These are phyloP conservation scores for Hortaea sp. DNA, from an alignment of 2,329 filamentous ascomycete genomes.

Conservation along the genomic window DNA sequence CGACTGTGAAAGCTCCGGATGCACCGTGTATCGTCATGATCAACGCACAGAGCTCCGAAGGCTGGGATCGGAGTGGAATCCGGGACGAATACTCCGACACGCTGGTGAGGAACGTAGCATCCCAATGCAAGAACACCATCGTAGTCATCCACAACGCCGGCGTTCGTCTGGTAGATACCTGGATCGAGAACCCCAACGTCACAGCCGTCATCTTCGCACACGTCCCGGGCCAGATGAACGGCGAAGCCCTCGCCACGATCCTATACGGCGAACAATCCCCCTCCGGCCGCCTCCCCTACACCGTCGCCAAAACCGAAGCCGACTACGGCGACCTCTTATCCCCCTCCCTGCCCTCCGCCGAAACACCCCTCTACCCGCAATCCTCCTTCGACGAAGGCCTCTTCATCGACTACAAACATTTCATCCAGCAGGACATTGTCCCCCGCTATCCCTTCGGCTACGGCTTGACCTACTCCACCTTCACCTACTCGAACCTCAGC, in stretches of 20 bases:
- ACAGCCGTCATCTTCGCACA: slow-evolving; percentile 22
- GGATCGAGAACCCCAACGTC: slow-evolving; percentile 22
- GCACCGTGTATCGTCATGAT: slow-evolving; percentile 25
- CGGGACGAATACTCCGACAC: slow-evolving; percentile 15
- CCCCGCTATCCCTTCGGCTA: slow-evolving; percentile 12
- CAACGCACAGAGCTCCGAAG: slow-evolving; percentile 21
- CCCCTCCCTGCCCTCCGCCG: slow-evolving; percentile 4
- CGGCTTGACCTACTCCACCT: slow-evolving; percentile 34
- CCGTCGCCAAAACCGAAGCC: slow-evolving; percentile 19
- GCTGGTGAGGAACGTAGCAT: slow-evolving; percentile 19
- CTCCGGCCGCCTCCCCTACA: slow-evolving; percentile 20
- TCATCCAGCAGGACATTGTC: slow-evolving; percentile 31
- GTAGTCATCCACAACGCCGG: slow-evolving; percentile 38
- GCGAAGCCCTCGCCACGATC: slow-evolving; percentile 17
- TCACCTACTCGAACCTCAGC: slow-evolving; percentile 25
- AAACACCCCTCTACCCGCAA: not conserved
- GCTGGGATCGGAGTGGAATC: slow-evolving; percentile 16
- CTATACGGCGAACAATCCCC: slow-evolving; percentile 22
- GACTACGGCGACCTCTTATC: slow-evolving; percentile 18
- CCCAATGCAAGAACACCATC: slow-evolving; percentile 40
- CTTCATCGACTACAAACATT: slow-evolving; percentile 35
- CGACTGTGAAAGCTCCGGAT: slow-evolving; percentile 8
- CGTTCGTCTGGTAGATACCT: slow-evolving; percentile 19
- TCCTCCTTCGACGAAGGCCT: slow-evolving; percentile 25
- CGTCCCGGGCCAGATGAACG: slow-evolving; percentile 22